Conservation (phyloP, 805 yeast species). For the Huiozyma sinensis region DNA sequence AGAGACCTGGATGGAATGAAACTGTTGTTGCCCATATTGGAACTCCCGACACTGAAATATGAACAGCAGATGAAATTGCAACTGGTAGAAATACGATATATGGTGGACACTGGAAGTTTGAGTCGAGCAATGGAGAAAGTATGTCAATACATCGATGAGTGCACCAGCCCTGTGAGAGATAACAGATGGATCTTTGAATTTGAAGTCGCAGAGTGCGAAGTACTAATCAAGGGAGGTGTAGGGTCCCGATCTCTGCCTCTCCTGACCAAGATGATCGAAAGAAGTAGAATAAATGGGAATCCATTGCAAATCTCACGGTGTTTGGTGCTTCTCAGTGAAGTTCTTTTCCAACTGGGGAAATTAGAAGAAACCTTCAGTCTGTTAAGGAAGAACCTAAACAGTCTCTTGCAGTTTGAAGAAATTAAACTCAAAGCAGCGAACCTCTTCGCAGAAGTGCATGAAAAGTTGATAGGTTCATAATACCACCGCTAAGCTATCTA, state of each 20-base stretch:
- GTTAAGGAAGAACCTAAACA: slow-evolving; percentile 4
- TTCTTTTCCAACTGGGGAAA: slow-evolving; percentile 34
- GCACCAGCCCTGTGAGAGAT: slow-evolving; percentile 19
- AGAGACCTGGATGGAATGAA: neutral
- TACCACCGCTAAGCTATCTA: no score
- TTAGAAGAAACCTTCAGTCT: slow-evolving; percentile 27
- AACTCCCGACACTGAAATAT: slow-evolving; percentile 25
- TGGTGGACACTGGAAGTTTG: slow-evolving; percentile 24
- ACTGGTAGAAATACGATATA: slow-evolving; percentile 32
- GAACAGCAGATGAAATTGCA: slow-evolving; percentile 32
- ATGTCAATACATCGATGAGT: slow-evolving; percentile 13
- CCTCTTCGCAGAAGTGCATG: neutral
- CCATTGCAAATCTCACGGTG: slow-evolving; percentile 37
- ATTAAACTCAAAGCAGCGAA: neutral
- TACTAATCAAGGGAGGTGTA: slow-evolving; percentile 31
- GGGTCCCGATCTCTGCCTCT: slow-evolving; percentile 42
- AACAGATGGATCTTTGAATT: slow-evolving; percentile 21
- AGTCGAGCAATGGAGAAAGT: slow-evolving; percentile 19
- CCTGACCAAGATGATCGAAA: slow-evolving; percentile 38
- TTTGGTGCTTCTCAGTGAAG: slow-evolving; percentile 34
- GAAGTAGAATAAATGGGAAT: slow-evolving; percentile 38
- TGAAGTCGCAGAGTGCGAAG: slow-evolving; percentile 16
- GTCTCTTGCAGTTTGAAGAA: slow-evolving; percentile 4
- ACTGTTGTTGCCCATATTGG: slow-evolving; percentile 13
- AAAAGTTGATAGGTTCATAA: neutral